Percentiles rank a stretch among this genome's conserved stretches.
These are phyloP conservation scores for Orbilia brochopaga DNA, from an alignment of 2,329 filamentous ascomycete genomes.

Conservation along the genomic window DNA sequence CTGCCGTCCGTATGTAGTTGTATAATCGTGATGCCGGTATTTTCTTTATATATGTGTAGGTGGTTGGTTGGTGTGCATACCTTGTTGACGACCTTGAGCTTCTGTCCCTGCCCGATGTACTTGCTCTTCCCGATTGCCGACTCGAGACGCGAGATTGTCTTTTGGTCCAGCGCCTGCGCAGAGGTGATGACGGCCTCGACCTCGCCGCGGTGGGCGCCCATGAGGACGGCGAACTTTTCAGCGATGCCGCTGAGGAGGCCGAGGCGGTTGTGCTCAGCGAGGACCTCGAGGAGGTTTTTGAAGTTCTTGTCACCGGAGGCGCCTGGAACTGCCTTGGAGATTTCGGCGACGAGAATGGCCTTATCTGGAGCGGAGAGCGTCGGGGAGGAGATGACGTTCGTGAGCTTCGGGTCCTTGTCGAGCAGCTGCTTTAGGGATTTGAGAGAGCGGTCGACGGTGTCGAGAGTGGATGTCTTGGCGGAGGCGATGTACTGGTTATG, in stretches of 20 bases:
- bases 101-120: constrained; percentile 89
- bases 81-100: constrained; percentile 95
- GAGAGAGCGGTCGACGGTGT: constrained; percentile 82
- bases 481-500: constrained; percentile 85
- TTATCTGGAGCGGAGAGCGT: constrained; percentile 82
- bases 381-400: constrained; percentile 75
- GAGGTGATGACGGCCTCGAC: constrained; percentile 90
- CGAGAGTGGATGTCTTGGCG: constrained; percentile 81
- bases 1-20: background rate
- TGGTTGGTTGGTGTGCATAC: constrained; percentile 60
- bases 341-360: constrained; percentile 81
- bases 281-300: constrained; percentile 88
- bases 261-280: constrained; percentile 96
- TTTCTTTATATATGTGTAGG: background rate
- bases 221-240: constrained; percentile 84
- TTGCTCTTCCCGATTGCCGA: constrained; percentile 84
- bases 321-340: constrained; percentile 77
- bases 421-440: constrained; percentile 72
- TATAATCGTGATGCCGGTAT: too few relatives aligned
- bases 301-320: constrained; percentile 73
- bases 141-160: constrained; percentile 85
- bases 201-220: constrained; percentile 89
- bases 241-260: constrained; percentile 79
- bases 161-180: constrained; percentile 87
- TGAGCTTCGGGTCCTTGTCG: constrained; percentile 82